A percentile compares a stretch with the other conserved stretches of the same genome.
Evolutionary conservation across 1,139 yeast species (phyloP).

Genomic region (Pichia kudriavzevii): DNA sequence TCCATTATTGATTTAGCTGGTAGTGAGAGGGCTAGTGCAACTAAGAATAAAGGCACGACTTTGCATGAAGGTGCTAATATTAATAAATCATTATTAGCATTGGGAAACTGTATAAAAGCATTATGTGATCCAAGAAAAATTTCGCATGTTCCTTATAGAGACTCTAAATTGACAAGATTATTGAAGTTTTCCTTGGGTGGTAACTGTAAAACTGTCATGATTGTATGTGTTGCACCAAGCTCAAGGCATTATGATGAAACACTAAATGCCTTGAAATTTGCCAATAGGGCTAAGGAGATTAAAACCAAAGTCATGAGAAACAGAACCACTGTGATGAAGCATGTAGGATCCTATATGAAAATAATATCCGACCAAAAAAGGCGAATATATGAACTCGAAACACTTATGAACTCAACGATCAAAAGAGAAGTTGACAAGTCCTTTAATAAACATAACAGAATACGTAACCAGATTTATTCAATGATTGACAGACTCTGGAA

Average conservation of each 20-base stretch:
- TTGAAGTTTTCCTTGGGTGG: conserved; percentile 91
- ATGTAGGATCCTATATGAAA: conserved; percentile 79
- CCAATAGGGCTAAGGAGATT: conserved; percentile 84
- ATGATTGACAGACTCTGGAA: conserved; percentile 12
- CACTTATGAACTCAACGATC: conserved; percentile 8
- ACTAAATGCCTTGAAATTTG: conserved; percentile 80
- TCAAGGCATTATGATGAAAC: conserved; percentile 87
- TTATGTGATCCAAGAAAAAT: conserved; percentile 63
- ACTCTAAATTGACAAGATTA: conserved; percentile 78
- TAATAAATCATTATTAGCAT: conserved; percentile 75
- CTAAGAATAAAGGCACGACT: conserved; percentile 73
- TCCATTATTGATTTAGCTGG: conserved; percentile 92
- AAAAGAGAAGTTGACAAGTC: conserved; percentile 6
- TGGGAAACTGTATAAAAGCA: conserved; percentile 93
- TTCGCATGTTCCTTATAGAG: conserved; percentile 82
- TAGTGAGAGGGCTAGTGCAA: conserved; percentile 88
- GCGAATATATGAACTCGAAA: conserved; percentile 39
- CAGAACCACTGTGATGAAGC: conserved; percentile 70
- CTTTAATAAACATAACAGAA: conserved; percentile 30
- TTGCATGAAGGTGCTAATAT: conserved; percentile 89
- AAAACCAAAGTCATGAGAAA: conserved; percentile 75
- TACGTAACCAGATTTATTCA: conserved; percentile 38
- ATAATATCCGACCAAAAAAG: conserved; percentile 78
- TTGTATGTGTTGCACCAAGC: conserved; percentile 87
- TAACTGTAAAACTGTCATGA: conserved; percentile 91